Evolutionary conservation across 441 rosid species (phyloP), one percentile per base, ranked within the genome.

Genomic region (Euphorbia celastroides): DNA sequence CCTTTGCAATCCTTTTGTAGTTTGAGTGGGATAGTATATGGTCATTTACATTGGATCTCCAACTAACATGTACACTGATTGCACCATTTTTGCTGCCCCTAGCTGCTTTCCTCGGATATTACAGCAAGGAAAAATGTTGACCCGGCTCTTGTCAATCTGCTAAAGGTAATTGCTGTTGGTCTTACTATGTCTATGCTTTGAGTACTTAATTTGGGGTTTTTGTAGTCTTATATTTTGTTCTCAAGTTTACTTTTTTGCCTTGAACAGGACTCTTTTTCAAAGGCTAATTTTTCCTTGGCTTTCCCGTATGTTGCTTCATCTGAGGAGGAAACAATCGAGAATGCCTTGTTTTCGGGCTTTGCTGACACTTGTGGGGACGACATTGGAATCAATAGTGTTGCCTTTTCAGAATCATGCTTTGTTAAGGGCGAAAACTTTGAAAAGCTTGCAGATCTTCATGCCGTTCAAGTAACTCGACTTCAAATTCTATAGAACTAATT

Each of bases 271-370:
- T 84, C 87, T 11, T 85, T 73, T 77, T 75, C 78, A 25, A 75
- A 72, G 50, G 85, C 97, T 72, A 94, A 88, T 72, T 86, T 86
- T 76, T 93, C 99, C 67, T 64, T 91, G 92, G 99, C 93, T 27
- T 94, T 91, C 75, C 99, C 97, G 12, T 94, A 85, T 62, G 84
- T 94, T 76, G 68, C 84, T 74, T 72, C 88, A 46, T 79, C 90
- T 20, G 84, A 81, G 72, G 86, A 83, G 71, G 89, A 88, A 75
- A 75, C 86, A 50, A 80, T 91, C 84, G 96, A 86, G 78, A 80
- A 42, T 68, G 74, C 79, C 27, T 81, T 93, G 79, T 74, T 91
- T 77, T 83, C 88, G 36, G 88, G 85, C 42, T 87, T 93, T 64
- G 74, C 71, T 19, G 84, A 89, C 75, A 82, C 87, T 61, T 91